Base-by-base conservation (phyloP, 2,329 filamentous ascomycete genomes). In the Fusarium acutatum region DNA sequence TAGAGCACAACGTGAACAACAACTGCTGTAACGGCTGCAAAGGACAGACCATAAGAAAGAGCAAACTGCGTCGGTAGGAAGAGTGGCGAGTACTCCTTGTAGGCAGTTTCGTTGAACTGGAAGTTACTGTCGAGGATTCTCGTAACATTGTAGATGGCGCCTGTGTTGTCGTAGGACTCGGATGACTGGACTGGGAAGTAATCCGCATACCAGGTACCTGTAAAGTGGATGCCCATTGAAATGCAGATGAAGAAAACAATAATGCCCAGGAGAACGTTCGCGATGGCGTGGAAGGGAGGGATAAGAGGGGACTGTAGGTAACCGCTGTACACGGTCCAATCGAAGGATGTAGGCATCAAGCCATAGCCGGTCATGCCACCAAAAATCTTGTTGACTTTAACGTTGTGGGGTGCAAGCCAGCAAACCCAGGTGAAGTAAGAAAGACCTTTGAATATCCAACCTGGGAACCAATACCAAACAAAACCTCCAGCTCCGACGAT, bases 11-110 rank as follows among this genome's bases (percentile, higher is more conserved):
- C 87, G 64, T 90, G 88, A 13, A 89, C 84, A 46, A 90, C 80
- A 64, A 90, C 89, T 15, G 90, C 88, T 0, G 89, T 86, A 34
- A 93, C 86, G 28, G 90, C 89, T n/a, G 91, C 91, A 77, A 93
- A 93, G 0, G 89, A 89, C 17, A 93, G 82, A 4, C 90, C 91
- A 74, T 93, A 90, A 13, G 84, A 82, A 41, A 90, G 79, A 6
- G 87, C 86, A 67, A 89, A 93, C 67, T 91, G 90, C 0, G 90
- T 87, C 6, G 89, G 86, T 26, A 93, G 83, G 76, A 88, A 93
- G 8, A 92, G 84, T 4, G 91, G 91, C 26, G 91, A 93, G 79
- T 93, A 93, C 28, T 84, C 83, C 69, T 87, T 83, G 80, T 93
- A 93, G 20, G 88, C 88, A 6, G 84, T 85, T 74, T 87, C 85